Conservation (phyloP, 805 yeast genomes). For the Ogataea methylovora region DNA sequence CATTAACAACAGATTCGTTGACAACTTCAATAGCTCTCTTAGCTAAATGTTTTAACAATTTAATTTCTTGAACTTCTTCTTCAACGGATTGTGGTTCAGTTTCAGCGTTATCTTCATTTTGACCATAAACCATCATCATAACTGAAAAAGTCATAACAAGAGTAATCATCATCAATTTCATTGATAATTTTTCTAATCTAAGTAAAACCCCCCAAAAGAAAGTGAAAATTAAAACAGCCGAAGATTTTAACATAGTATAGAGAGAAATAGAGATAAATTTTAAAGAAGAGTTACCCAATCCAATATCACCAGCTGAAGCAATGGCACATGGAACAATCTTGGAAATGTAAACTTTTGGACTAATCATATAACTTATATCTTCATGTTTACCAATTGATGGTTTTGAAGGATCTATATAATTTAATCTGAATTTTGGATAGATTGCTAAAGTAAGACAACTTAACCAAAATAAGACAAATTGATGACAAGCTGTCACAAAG, state of each 20-base stretch:
- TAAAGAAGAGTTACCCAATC: conserved; percentile 77
- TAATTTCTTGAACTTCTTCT: conserved; percentile 14
- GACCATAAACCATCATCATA: conserved; percentile 66
- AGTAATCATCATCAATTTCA: conserved; percentile 61
- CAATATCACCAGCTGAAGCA: conserved; percentile 88
- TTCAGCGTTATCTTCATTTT: conserved; percentile 7
- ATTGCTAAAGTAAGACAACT: conserved; percentile 37
- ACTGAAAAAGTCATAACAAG: conserved; percentile 76
- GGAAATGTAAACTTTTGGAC: conserved; percentile 33
- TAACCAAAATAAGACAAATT: conserved; percentile 50
- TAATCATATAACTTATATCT: conserved; percentile 13
- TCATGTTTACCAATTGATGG: conserved; percentile 10
- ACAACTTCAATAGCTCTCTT: conserved; percentile 8
- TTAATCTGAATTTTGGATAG: conserved; percentile 40
- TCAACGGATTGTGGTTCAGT: conserved; percentile 8
- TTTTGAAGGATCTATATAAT: conserved; percentile 7
- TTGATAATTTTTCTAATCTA: conserved; percentile 60
- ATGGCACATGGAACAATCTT: conserved; percentile 72
- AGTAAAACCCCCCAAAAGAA: conserved; percentile 74
- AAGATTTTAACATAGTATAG: conserved; percentile 85
- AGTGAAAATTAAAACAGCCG: conserved; percentile 72
- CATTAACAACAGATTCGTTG: conserved; percentile 6
- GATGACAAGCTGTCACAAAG: conserved; percentile 75
- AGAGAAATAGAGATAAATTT: conserved; percentile 67
- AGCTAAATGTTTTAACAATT: conserved; percentile 9